Percentiles rank a stretch among this genome's conserved stretches.
Conservation (phyloP, 371 early-diverging fungal genomes). For the Zancudomyces culisetae region DNA sequence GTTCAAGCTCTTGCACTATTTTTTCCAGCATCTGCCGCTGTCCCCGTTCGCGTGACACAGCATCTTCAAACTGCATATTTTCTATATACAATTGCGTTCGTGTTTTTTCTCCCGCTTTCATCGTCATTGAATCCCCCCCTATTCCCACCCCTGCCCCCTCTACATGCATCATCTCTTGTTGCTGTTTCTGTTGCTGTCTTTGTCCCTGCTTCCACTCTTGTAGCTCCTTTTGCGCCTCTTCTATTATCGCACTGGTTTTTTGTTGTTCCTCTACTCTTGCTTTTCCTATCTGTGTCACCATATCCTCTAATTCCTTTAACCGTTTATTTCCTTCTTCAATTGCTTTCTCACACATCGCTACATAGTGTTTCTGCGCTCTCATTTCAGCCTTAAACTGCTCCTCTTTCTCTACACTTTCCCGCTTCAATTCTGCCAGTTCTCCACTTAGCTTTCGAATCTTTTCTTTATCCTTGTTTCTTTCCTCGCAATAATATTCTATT, state of each 20-base stretch:
- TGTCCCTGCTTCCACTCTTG: slow-evolving; percentile 5
- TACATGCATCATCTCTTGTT: slow-evolving; percentile 22
- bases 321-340: slow-evolving; percentile 28
- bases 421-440: slow-evolving; percentile 28
- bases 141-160: slow-evolving; percentile 6
- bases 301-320: slow-evolving; percentile 27
- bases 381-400: slow-evolving; percentile 47
- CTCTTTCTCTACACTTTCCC: slow-evolving; percentile 26
- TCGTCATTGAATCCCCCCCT: slow-evolving; percentile 36
- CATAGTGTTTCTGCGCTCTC: slow-evolving; percentile 36
- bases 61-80: slow-evolving; percentile 34
- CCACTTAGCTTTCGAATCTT: slow-evolving; percentile 13
- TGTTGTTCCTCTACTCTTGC: slow-evolving; percentile 7
- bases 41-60: slow-evolving; percentile 20
- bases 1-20: slow-evolving; percentile 31
- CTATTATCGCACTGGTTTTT: slow-evolving; percentile 3
- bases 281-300: slow-evolving; percentile 11
- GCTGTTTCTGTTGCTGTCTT: neutral
- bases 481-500: slow-evolving; percentile 15
- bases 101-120: slow-evolving; percentile 27
- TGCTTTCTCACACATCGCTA: slow-evolving; percentile 32
- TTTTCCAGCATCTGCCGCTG: slow-evolving; percentile 32
- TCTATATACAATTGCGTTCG: slow-evolving; percentile 44
- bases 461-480: slow-evolving; percentile 14
- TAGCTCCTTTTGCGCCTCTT: slow-evolving; percentile 8